phyloP scores from a whole-genome alignment of 768 basidiomycete species.

The Antrodiella citrinella region DNA sequence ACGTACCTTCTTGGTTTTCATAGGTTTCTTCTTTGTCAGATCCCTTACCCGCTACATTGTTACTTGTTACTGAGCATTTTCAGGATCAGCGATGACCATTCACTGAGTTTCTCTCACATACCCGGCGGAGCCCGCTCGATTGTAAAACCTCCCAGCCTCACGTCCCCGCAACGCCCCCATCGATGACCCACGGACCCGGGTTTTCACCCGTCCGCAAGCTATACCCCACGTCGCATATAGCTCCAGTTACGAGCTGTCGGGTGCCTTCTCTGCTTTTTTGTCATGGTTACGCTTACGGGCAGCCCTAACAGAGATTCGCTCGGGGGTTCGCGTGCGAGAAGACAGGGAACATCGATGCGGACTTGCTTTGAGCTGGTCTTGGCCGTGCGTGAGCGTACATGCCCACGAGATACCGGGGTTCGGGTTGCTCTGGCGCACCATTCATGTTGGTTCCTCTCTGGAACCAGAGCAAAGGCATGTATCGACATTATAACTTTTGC shows the following conservation, averaged over 20 bases:
- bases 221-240: not conserved
- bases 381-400: not conserved
- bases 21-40: not conserved
- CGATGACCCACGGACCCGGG: not conserved
- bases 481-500: not conserved
- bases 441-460: not conserved
- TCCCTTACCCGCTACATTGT: not conserved
- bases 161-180: not conserved
- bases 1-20: not conserved
- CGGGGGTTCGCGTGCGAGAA: not conserved
- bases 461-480: not conserved
- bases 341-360: not conserved
- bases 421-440: not conserved
- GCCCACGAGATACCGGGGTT: not conserved
- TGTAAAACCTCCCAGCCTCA: not conserved
- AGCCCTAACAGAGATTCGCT: conserved; percentile 3
- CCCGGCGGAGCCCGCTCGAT: not conserved
- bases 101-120: not conserved
- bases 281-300: conserved; percentile 1
- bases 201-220: not conserved
- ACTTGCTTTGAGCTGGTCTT: not conserved
- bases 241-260: not conserved
- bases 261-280: not conserved
- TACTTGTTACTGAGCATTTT: conserved; percentile 1
- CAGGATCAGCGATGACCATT: not conserved